Evolutionary conservation across 2,329 filamentous ascomycete species (phyloP), one percentile per base, ranked within the genome.

Genomic region (Sarocladiaceae sp.): DNA sequence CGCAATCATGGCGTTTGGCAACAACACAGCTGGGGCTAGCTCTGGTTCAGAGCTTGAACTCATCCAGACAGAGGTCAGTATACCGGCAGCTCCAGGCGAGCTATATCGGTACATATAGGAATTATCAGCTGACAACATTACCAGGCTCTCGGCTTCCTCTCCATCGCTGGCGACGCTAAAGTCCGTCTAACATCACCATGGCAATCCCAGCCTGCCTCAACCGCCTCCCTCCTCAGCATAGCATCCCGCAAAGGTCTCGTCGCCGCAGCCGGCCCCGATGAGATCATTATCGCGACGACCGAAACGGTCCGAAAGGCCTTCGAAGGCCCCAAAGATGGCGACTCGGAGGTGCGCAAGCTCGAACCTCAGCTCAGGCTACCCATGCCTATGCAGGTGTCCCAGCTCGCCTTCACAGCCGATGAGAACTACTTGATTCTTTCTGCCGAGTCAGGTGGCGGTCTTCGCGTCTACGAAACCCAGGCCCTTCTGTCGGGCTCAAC

Each of bases 381-480:
- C 2, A 74, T 94, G 55, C 78, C 85, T 9, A 76, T 81, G 56
- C 82, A 85, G 53, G 77, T 95, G 44, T 94, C 88, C 10, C 93
- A 98, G 61, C 73, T 98, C 16, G 82, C 83, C 13, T 98, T 98
- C 61, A 91, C 88, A 1, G 78, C 87, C n/a, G 87, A 94, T 56
- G 94, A 96, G 59, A 80, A 80, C 54, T 88, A 85, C 53, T 70
- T 98, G 48, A 77, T 95, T 27, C 70, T 96, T 20, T 88, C 88
- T 10, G 87, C 88, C 3, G 87, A 95, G 63, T 72, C 76, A 45
- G 85, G 86, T 10, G 85, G 88, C 26, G 88, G 89, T 4, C 68
- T 98, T 49, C 84, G 85, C 3, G 83, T 95, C 3, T 97, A 95
- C 58, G 80, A 90, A 45, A 82, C 87, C 1, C 70, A 84, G 46